These are phyloP conservation scores for Pyrrhoderma lamaoense DNA, from an alignment of 1,284 basidiomycete species.

Conservation along the genomic window DNA sequence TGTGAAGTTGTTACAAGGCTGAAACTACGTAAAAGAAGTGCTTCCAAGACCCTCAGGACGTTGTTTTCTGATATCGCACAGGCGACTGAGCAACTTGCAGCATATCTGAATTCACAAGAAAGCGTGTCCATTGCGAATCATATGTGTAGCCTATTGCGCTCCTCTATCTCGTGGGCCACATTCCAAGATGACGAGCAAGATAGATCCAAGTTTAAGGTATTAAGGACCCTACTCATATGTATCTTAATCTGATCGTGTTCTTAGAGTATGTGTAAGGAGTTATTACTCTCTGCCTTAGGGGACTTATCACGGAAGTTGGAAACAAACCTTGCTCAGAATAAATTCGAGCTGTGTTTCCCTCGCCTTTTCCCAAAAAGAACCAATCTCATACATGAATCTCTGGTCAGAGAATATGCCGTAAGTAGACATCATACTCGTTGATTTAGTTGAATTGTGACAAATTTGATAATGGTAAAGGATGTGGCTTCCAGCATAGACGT, in stretches of 20 bases:
- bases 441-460: neutral
- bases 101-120: neutral
- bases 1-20: constrained; percentile 44
- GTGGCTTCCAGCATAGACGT: neutral
- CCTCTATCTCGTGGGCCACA: constrained; percentile 1
- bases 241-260: neutral
- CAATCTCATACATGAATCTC: neutral
- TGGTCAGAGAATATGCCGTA: constrained; percentile 3
- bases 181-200: constrained; percentile 1
- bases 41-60: constrained; percentile 30
- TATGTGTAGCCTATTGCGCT: constrained; percentile 2
- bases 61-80: constrained; percentile 6
- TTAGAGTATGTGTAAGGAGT: constrained; percentile 10
- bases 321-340: neutral
- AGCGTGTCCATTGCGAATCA: neutral
- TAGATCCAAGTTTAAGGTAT: constrained; percentile 7
- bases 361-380: constrained; percentile 3
- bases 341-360: constrained; percentile 8
- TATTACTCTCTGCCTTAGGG: constrained; percentile 1
- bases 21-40: constrained; percentile 36
- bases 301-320: constrained; percentile 1
- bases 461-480: neutral
- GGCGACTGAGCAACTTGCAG: neutral
- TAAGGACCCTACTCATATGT: neutral
- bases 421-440: neutral